phyloP scores from a whole-genome alignment of 78 protist genomes.

The Dictyostelium discoideum region DNA sequence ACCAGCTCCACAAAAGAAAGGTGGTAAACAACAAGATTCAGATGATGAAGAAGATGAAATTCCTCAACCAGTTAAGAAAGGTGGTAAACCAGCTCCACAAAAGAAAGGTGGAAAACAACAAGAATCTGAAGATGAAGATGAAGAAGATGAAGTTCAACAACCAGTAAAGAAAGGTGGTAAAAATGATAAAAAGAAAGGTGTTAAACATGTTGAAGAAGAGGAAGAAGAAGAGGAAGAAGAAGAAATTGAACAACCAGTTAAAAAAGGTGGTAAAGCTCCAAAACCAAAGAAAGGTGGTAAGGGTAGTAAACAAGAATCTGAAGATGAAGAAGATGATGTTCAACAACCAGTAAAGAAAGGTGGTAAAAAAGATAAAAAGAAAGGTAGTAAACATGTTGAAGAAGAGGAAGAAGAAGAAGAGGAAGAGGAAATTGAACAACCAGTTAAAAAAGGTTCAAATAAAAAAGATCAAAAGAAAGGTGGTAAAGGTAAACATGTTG shows the following conservation, averaged over 20 bases:
- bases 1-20: constrained; percentile 13
- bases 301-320: not conserved
- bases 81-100: not conserved
- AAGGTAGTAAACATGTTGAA: not conserved
- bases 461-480: not conserved
- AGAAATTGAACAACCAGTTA: constrained; percentile 65
- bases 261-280: constrained; percentile 24
- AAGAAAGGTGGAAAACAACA: not conserved
- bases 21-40: constrained; percentile 50
- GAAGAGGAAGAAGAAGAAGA: constrained; percentile 54
- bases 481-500: constrained; percentile 9
- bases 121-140: constrained; percentile 60
- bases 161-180: constrained; percentile 41
- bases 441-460: not conserved
- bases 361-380: not conserved
- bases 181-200: not conserved
- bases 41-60: constrained; percentile 55
- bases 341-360: constrained; percentile 36
- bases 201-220: not conserved
- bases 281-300: constrained; percentile 63
- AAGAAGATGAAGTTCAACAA: constrained; percentile 11
- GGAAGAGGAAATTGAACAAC: constrained; percentile 29
- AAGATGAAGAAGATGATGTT: constrained; percentile 11
- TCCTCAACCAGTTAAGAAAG: not conserved
- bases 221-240: constrained; percentile 43